Evolutionary conservation across 108 stramenopile genomes (phyloP).

Genomic region (Nannochloropsis salina): DNA sequence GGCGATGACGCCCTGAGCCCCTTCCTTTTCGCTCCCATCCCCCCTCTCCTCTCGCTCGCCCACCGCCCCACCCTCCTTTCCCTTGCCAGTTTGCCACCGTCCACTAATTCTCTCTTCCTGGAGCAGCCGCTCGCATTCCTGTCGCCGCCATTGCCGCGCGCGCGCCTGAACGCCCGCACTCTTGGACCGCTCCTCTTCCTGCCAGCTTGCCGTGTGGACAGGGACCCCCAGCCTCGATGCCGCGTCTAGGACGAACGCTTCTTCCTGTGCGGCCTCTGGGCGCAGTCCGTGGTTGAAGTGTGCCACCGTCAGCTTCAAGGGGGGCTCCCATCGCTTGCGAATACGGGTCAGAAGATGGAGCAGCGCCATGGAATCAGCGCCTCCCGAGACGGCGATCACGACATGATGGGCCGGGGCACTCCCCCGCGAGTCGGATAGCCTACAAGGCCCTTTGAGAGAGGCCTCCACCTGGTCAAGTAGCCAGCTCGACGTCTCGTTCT

Average conservation of each 20-base stretch:
- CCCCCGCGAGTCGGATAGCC: neutral
- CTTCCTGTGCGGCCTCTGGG: constrained; percentile 25
- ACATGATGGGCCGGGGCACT: neutral
- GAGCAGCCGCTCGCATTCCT: constrained; percentile 24
- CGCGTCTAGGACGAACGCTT: constrained; percentile 26
- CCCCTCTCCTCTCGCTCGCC: neutral
- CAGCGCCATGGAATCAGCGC: neutral
- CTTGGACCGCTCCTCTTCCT: neutral
- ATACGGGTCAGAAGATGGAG: neutral
- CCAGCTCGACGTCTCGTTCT: neutral
- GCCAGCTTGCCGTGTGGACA: constrained; percentile 26
- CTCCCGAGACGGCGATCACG: neutral
- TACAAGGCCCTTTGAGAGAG: constrained; percentile 7
- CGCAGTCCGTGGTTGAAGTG: constrained; percentile 45
- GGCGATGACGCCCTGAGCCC: constrained; percentile 31
- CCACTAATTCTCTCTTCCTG: neutral
- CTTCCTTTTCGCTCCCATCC: neutral
- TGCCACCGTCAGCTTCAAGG: constrained; percentile 24
- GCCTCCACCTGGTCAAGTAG: neutral
- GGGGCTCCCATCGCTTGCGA: constrained; percentile 24
- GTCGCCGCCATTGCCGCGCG: constrained; percentile 35
- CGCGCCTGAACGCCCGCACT: constrained; percentile 40
- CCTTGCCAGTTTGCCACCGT: neutral
- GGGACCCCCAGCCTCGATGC: constrained; percentile 7
- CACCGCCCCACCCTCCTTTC: neutral